Percentiles rank a stretch among this genome's conserved stretches.
phyloP scores from a whole-genome alignment of 2,329 filamentous ascomycete species.

The Fusarium virguliforme region DNA sequence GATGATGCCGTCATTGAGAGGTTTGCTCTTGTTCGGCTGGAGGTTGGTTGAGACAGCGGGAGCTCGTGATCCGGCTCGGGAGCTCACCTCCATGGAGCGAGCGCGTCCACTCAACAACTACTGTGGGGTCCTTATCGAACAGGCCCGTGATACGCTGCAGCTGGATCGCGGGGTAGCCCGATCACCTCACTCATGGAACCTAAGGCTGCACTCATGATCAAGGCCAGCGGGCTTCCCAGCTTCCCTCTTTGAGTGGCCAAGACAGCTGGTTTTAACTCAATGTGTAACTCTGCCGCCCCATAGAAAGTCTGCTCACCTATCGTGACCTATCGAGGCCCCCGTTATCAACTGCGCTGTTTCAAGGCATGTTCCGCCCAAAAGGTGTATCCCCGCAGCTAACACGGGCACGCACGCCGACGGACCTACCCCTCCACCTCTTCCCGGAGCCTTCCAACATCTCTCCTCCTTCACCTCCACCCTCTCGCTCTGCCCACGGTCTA shows the following conservation, averaged over 20 bases:
- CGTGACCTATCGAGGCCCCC: too few species aligned
- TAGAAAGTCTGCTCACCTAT: neutral
- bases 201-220: constrained; percentile 12
- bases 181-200: constrained; percentile 18
- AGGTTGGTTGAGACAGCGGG: constrained; percentile 1
- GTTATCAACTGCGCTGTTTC: constrained; percentile 5
- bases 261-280: constrained; percentile 1
- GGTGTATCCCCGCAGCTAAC: constrained; percentile 14
- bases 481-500: constrained; percentile 17
- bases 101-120: neutral
- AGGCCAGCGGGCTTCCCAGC: neutral
- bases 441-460: constrained; percentile 35
- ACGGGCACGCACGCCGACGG: neutral
- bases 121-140: neutral
- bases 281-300: constrained; percentile 15
- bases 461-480: neutral
- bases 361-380: constrained; percentile 14
- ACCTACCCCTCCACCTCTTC: constrained; percentile 26
- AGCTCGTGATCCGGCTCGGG: constrained; percentile 12
- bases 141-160: constrained; percentile 17
- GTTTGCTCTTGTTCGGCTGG: neutral
- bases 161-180: constrained; percentile 14
- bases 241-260: neutral
- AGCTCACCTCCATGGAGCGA: constrained; percentile 3
- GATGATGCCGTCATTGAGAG: constrained; percentile 9